A percentile compares a stretch with the other conserved stretches of the same genome.
These are phyloP conservation scores for Globisporangium nagaii DNA, from an alignment of 352 stramenopile species.

Conservation along the genomic window DNA sequence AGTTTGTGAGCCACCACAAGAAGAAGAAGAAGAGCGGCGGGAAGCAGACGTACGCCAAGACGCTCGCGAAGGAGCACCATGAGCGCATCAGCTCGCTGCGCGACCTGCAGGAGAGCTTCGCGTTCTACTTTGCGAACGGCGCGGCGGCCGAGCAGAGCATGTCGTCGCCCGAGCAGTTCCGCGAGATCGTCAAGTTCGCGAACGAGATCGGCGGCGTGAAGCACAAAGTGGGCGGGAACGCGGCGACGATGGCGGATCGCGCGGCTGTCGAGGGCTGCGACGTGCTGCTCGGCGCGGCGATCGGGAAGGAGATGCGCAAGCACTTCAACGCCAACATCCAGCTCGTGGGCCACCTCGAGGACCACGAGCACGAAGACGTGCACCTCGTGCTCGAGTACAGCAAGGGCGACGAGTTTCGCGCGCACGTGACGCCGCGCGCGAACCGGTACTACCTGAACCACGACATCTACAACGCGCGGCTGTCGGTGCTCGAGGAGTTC, in stretches of 20 bases:
- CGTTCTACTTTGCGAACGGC: constrained; percentile 77
- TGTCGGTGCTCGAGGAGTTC: constrained; percentile 80
- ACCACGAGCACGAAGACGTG: constrained; percentile 64
- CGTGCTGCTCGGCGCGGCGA: constrained; percentile 67
- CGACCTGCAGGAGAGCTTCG: constrained; percentile 75
- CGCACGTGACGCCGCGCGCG: constrained; percentile 56
- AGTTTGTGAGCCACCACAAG: constrained; percentile 32
- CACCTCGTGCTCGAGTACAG: constrained; percentile 78
- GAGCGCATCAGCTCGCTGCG: constrained; percentile 62
- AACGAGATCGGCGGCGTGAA: constrained; percentile 53
- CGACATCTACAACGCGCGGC: constrained; percentile 75
- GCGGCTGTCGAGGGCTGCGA: constrained; percentile 60
- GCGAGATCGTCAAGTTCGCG: constrained; percentile 60
- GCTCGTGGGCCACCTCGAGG: constrained; percentile 56
- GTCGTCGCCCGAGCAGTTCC: constrained; percentile 69
- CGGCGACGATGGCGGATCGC: constrained; percentile 72
- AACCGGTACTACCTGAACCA: constrained; percentile 87
- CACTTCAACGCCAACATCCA: constrained; percentile 61
- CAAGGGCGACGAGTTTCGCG: constrained; percentile 57
- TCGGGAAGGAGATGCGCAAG: constrained; percentile 70
- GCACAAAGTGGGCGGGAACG: constrained; percentile 71
- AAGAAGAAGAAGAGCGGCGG: constrained; percentile 27
- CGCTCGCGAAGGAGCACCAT: constrained; percentile 49
- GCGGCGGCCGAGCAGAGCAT: constrained; percentile 81
- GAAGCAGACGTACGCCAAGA: constrained; percentile 11